Conservation (phyloP, 192 early-diverging fungal genomes). For the Piromyces finnis region DNA sequence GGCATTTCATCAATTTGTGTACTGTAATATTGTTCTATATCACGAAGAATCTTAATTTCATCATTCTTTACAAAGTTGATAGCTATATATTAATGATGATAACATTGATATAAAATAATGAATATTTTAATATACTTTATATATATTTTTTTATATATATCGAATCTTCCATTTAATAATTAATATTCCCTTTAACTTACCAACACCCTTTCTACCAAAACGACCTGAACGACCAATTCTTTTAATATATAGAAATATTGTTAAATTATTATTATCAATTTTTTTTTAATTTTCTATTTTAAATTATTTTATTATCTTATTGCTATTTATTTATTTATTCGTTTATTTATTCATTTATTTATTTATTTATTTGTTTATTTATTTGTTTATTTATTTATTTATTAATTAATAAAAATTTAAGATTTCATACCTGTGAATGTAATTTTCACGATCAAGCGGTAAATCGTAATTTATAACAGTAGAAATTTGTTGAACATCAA, state of each 20-base stretch:
- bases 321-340: too few relatives aligned
- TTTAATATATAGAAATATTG: too few relatives aligned
- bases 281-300: too few relatives aligned
- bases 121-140: too few relatives aligned
- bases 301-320: too few relatives aligned
- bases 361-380: too few relatives aligned
- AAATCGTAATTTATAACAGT: conserved; percentile 97
- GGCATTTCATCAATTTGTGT: conserved; percentile 98
- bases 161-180: too few relatives aligned
- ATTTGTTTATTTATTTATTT: too few relatives aligned
- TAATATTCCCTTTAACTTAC: conserved; percentile 1
- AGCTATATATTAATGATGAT: conserved; percentile 13
- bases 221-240: conserved; percentile 89
- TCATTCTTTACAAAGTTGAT: conserved; percentile 97
- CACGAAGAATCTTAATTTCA: conserved; percentile 78
- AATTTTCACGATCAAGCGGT: conserved; percentile 87
- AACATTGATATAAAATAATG: too few relatives aligned
- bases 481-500: conserved; percentile 98
- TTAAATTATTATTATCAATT: not conserved
- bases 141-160: too few relatives aligned
- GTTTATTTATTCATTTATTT: too few relatives aligned
- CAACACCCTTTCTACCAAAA: conserved; percentile 95
- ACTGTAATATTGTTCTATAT: conserved; percentile 96
- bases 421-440: conserved; percentile 73
- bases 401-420: too few relatives aligned